Conservation (phyloP, 2,329 filamentous ascomycete genomes). For the Diaporthe sp. region DNA sequence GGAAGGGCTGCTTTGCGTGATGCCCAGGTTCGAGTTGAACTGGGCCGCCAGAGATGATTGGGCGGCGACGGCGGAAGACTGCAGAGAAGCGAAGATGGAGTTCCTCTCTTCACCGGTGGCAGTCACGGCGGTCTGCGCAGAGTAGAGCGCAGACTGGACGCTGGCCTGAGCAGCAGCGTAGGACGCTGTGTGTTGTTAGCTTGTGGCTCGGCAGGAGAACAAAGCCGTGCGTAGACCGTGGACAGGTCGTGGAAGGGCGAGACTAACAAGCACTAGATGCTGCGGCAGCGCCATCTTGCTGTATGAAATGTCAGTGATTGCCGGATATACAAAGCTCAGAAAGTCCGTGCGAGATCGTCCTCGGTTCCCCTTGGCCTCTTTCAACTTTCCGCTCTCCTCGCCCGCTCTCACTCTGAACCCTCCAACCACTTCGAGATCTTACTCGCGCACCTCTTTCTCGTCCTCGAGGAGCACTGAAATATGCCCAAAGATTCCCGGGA, state of each 20-base stretch:
- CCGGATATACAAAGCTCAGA: background rate
- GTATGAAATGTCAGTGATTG: background rate
- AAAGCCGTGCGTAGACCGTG: background rate
- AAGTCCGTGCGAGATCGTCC: slow-evolving; percentile 10
- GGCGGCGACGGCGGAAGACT: slow-evolving; percentile 27
- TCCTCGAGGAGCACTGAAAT: background rate
- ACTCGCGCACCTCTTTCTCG: background rate
- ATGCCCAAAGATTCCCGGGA: background rate
- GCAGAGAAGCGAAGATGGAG: slow-evolving; percentile 25
- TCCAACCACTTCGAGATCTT: background rate
- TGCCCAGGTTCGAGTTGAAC: slow-evolving; percentile 23
- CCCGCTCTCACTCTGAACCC: background rate
- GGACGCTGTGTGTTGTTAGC: slow-evolving; percentile 14
- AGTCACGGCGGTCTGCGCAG: slow-evolving; percentile 23
- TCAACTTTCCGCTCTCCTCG: background rate
- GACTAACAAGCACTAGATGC: slow-evolving; percentile 25
- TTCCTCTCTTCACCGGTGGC: slow-evolving; percentile 26
- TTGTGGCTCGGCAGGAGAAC: background rate
- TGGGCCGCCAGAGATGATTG: slow-evolving; percentile 13
- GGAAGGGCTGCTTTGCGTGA: background rate
- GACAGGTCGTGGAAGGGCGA: background rate
- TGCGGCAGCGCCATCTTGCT: slow-evolving; percentile 25
- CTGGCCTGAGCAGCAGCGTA: slow-evolving; percentile 27
- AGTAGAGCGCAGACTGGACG: slow-evolving; percentile 10
- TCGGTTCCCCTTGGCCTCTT: background rate